Evolutionary conservation across 306 rosid species (phyloP).

Genomic region (Vigna mungo): DNA sequence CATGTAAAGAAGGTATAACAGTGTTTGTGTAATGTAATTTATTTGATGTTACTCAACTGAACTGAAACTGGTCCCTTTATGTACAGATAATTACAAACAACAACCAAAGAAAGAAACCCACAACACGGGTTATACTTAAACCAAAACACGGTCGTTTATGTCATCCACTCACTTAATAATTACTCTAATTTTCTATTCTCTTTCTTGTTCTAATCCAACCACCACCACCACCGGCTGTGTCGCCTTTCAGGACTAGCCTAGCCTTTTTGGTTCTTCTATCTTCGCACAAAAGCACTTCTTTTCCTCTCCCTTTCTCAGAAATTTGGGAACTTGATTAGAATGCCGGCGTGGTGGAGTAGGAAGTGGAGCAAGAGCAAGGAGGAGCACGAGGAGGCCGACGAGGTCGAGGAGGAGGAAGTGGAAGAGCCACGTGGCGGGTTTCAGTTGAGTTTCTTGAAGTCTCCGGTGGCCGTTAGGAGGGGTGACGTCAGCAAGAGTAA

Average conservation of each 20-base stretch:
- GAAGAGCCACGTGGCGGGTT: slow-evolving; percentile 43
- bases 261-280: slow-evolving; percentile 44
- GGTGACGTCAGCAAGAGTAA: slow-evolving; percentile 43
- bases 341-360: slow-evolving; percentile 94
- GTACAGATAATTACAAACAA: neutral
- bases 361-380: slow-evolving; percentile 71
- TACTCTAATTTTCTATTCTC: slow-evolving; percentile 31
- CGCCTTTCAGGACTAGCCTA: slow-evolving; percentile 13
- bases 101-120: neutral
- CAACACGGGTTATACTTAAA: neutral
- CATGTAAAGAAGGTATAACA: too few relatives aligned
- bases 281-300: slow-evolving; percentile 17
- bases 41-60: neutral
- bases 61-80: neutral
- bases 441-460: slow-evolving; percentile 37
- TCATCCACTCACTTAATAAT: neutral
- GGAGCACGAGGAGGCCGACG: slow-evolving; percentile 47
- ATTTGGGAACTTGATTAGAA: slow-evolving; percentile 30
- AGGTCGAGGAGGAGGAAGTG: slow-evolving; percentile 44
- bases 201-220: slow-evolving; percentile 18
- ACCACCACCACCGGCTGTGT: neutral
- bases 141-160: neutral
- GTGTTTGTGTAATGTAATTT: too few relatives aligned
- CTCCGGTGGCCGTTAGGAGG: neutral
- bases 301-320: neutral